phyloP scores from a whole-genome alignment of 2,329 filamentous ascomycete species.

The Apiospora phragmitis region DNA sequence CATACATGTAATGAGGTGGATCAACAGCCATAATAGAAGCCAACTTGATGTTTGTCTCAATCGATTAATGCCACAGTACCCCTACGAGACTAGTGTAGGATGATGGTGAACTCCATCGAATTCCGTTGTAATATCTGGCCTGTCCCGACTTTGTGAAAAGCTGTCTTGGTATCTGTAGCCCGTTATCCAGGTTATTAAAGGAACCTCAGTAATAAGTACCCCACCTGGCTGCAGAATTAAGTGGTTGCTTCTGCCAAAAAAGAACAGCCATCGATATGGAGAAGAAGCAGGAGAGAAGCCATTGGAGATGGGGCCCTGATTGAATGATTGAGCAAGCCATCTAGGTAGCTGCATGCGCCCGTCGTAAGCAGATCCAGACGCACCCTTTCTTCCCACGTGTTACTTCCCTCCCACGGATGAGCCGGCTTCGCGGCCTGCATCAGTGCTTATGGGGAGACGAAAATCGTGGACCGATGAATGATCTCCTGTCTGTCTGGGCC shows the following conservation, averaged over 20 bases:
- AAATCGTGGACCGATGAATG: background rate
- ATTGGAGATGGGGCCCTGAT: background rate
- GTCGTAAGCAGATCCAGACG: background rate
- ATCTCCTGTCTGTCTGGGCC: background rate
- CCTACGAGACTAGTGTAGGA: background rate
- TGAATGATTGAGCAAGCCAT: background rate
- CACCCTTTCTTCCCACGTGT: background rate
- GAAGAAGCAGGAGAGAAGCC: background rate
- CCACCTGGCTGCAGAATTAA: background rate
- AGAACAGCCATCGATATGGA: background rate
- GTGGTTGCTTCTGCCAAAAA: background rate
- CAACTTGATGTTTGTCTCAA: background rate
- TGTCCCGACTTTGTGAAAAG: background rate
- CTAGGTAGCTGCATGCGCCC: background rate
- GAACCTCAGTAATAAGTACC: background rate
- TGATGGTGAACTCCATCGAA: background rate
- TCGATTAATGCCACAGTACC: background rate
- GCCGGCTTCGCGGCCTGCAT: background rate
- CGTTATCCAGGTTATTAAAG: background rate
- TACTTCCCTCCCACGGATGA: background rate
- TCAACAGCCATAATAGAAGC: background rate
- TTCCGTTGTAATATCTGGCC: background rate
- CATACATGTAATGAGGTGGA: background rate
- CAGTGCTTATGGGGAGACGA: background rate
- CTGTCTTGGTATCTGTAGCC: background rate